Base-by-base conservation (phyloP, 495 filamentous ascomycete species). In the Neurospora sp. region DNA sequence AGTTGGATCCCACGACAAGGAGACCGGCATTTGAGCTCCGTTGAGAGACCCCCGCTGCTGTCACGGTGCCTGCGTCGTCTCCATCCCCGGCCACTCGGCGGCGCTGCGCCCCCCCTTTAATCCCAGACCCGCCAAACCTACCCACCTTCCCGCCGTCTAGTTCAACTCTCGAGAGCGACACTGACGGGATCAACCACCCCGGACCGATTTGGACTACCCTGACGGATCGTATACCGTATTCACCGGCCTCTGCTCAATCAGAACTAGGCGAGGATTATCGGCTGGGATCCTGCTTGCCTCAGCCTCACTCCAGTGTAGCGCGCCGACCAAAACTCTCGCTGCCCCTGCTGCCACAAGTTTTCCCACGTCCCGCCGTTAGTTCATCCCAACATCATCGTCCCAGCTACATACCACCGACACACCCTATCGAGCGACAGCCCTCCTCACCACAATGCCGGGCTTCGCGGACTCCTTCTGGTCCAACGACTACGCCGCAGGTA, bases 381-480 rank as follows among this genome's bases (percentile, higher is more conserved):
- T 66, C 54, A 36, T 66, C 54, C 15, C 54, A 66, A 66, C 54
- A 66, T 66, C 54, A 66, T 34, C 54, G 54, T 66, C 54, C 8
- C 24, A 34, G 28, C 54, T 34, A 34, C 54, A 66, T 66, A 34
- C 54, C 54, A 66, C 24, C 54, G 28, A 66, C 54, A 34, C 9
- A 59, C 66, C 21, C 73, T 19, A 71, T n/a, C 43, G 66, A 48
- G 69, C 74, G 70, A 76, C 71, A 71, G 74, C 69, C 62, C 73
- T 70, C 70, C 54, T 21, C 15, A 54, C 71, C 72, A 82, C 79
- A 74, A 95, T 95, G 93, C 91, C 92, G 75, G 89, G 92, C 48
- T 98, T 98, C 83, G 90, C 93, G 74, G 93, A 95, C 84, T 96
- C 94, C 7, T 97, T 98, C 83, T 98, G 94, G 94, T 94, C 94